Evolutionary conservation across 1,139 yeast species (phyloP).

Genomic region (Yarrowia galli): DNA sequence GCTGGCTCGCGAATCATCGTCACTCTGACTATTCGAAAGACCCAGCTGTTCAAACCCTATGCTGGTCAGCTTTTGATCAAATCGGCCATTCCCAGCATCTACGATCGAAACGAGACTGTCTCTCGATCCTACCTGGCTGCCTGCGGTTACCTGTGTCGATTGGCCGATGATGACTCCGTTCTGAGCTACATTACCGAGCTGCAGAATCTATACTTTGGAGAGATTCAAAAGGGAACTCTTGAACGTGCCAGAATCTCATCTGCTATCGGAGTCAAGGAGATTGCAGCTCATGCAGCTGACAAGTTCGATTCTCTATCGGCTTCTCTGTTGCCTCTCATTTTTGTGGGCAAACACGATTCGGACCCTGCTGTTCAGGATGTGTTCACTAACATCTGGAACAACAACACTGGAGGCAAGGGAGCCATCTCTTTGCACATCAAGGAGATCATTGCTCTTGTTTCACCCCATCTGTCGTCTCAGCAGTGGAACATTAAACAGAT

Average conservation of each 20-base stretch:
- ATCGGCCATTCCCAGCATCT: slow-evolving; percentile 60
- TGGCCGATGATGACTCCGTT: slow-evolving; percentile 63
- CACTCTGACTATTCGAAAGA: slow-evolving; percentile 64
- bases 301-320: slow-evolving; percentile 68
- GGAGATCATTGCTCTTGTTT: slow-evolving; percentile 69
- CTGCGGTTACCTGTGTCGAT: slow-evolving; percentile 77
- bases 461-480: slow-evolving; percentile 58
- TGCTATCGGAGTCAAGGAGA: slow-evolving; percentile 69
- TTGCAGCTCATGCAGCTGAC: slow-evolving; percentile 75
- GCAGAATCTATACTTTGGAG: slow-evolving; percentile 66
- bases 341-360: slow-evolving; percentile 76
- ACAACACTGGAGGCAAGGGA: slow-evolving; percentile 75
- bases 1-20: slow-evolving; percentile 83
- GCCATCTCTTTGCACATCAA: slow-evolving; percentile 72
- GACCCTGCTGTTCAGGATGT: slow-evolving; percentile 56
- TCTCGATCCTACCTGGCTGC: slow-evolving; percentile 80
- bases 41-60: slow-evolving; percentile 62
- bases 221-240: slow-evolving; percentile 48
- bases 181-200: slow-evolving; percentile 63
- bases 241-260: slow-evolving; percentile 61
- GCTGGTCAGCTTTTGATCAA: slow-evolving; percentile 63
- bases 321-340: slow-evolving; percentile 78
- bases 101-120: slow-evolving; percentile 75
- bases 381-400: slow-evolving; percentile 79
- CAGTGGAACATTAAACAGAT: slow-evolving; percentile 72